Base-by-base conservation (phyloP, 768 basidiomycete genomes). In the Myochromella boudieri region DNA sequence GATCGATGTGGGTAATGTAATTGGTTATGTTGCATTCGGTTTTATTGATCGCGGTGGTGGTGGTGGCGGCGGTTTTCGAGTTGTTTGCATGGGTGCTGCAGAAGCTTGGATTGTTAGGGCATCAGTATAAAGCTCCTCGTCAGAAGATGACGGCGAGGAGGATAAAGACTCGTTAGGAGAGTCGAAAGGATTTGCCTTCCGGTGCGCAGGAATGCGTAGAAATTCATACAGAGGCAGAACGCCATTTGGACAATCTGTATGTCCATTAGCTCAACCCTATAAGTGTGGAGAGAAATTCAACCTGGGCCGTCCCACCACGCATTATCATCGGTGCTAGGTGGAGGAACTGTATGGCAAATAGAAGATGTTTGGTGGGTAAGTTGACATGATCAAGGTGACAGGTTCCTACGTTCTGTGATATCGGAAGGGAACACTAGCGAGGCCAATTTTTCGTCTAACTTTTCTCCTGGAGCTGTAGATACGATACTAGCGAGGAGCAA, bases 271-370 rank as follows among this genome's bases (percentile, higher is more conserved):
- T 26, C 36, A 22, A 20, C 11, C 24, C 32, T 18, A 40, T 25
- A 18, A 15, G 22, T 28, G 18, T 18, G 17, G n/a, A 21, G 29
- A 27, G 28, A 51, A 36, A 12, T 46, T 70, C 51, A 58, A 86
- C 91, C 85, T 61, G 80, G 79, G 34, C 65, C 68, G 46, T 87
- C 75, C 91, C 91, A 94, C 91, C 91, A 94, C 9, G 78, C 77
- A 1, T 66, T 60, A 29, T 85, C 82, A 36, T 90, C 87, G 2
- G 86, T 80, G 60, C 91, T 93, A 1, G 91, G 91, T 4, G 82
- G 84, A n/a, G 91, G 91, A 17, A 91, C 91, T 93, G 53, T 21
- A 37, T 8, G 50, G 33, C 38, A 14, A 27, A 12, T n/a, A n/a
- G n/a, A 14, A 31, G 4, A 21, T 20, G 37, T 24, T 25, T 34